These are phyloP conservation scores for Maudiozyma serrabonitensis DNA, from an alignment of 805 yeast genomes.

Conservation along the genomic window DNA sequence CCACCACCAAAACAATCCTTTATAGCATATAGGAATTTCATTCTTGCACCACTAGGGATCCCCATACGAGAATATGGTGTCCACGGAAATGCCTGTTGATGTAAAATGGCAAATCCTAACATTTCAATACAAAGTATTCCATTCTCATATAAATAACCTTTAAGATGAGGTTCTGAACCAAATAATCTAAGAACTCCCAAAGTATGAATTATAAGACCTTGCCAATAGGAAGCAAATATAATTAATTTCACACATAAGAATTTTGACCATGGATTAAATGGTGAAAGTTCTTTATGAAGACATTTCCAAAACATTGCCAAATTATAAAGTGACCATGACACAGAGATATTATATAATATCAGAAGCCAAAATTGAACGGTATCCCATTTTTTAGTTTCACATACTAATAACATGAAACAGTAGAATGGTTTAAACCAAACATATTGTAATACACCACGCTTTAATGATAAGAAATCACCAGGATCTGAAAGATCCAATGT, in stretches of 20 bases:
- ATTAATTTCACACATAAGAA: slow-evolving; percentile 87
- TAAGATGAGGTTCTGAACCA: slow-evolving; percentile 25
- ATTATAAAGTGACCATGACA: slow-evolving; percentile 71
- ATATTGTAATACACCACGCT: slow-evolving; percentile 82
- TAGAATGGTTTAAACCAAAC: slow-evolving; percentile 89
- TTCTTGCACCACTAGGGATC: slow-evolving; percentile 61
- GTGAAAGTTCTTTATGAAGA: slow-evolving; percentile 62
- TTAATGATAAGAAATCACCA: slow-evolving; percentile 58
- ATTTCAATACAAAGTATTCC: slow-evolving; percentile 74
- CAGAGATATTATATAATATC: slow-evolving; percentile 69
- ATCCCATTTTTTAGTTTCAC: slow-evolving; percentile 39
- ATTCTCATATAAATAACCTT: slow-evolving; percentile 62
- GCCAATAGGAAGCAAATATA: slow-evolving; percentile 98
- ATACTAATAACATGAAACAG: slow-evolving; percentile 41
- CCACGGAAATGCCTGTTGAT: slow-evolving; percentile 77
- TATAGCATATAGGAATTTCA: slow-evolving; percentile 52
- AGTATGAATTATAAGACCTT: slow-evolving; percentile 54
- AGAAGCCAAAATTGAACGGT: slow-evolving; percentile 46
- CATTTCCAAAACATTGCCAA: slow-evolving; percentile 91
- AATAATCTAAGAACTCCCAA: slow-evolving; percentile 39
- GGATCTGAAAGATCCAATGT: slow-evolving; percentile 84
- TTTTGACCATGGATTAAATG: slow-evolving; percentile 84
- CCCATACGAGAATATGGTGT: slow-evolving; percentile 52
- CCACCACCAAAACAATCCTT: slow-evolving; percentile 66
- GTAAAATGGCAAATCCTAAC: slow-evolving; percentile 80